Evolutionary conservation across 1,284 basidiomycete species (phyloP).

Genomic region (Somion occarium): DNA sequence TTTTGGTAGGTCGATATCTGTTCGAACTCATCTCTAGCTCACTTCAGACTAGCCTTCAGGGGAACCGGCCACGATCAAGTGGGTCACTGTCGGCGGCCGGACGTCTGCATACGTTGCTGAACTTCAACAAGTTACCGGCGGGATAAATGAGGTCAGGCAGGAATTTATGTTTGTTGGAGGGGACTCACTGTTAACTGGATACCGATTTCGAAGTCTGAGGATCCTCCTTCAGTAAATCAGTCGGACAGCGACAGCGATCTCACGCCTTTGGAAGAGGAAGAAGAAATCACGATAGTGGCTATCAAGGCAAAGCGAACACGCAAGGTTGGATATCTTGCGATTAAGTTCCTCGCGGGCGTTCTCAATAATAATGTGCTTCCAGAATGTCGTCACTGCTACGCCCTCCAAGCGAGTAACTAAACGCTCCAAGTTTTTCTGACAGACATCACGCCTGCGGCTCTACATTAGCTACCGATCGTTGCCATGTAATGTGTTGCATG

Average conservation of each 20-base stretch:
- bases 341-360: not conserved
- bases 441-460: no score
- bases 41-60: conserved; percentile 57
- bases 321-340: not conserved
- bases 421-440: not conserved
- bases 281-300: not conserved
- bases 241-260: conserved; percentile 27
- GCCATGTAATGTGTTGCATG: no score
- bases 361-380: not conserved
- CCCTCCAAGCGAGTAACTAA: not conserved
- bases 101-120: conserved; percentile 74
- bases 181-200: not conserved
- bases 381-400: not conserved
- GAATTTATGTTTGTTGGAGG: not conserved
- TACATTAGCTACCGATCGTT: no score
- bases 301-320: not conserved
- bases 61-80: conserved; percentile 66
- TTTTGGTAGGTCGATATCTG: conserved; percentile 49
- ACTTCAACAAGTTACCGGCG: conserved; percentile 45
- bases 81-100: conserved; percentile 76
- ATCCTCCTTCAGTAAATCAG: not conserved
- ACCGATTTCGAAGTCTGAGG: not conserved
- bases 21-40: no score
- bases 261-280: conserved; percentile 27
- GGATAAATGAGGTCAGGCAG: not conserved